Percentiles rank a stretch among this genome's conserved stretches.
Conservation (phyloP, 2,329 filamentous ascomycete species). For the Monilinia laxa region DNA sequence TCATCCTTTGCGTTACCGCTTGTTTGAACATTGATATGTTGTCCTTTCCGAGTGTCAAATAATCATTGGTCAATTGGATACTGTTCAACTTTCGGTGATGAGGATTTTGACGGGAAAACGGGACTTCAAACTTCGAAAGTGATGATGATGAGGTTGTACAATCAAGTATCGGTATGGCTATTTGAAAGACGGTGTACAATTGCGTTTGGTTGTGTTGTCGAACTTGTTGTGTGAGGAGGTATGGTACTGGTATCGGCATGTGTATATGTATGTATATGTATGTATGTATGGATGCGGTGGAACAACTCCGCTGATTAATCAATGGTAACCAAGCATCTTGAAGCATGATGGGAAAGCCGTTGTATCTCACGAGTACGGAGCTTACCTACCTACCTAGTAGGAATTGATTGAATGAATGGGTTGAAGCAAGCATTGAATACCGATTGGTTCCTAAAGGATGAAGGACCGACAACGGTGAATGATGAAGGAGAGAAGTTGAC, state of each 20-base stretch:
- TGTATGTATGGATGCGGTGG: conserved; percentile 2
- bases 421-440: not conserved
- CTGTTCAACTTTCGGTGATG: not conserved
- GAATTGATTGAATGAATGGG: too few relatives aligned
- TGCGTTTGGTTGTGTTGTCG: too few relatives aligned
- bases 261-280: not conserved
- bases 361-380: conserved; percentile 6
- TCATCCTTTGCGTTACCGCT: conserved; percentile 18
- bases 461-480: conserved; percentile 19
- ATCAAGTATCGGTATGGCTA: not conserved
- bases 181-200: conserved; percentile 22
- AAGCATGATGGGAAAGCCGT: conserved; percentile 18
- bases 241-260: not conserved
- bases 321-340: conserved; percentile 15
- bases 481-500: not conserved
- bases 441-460: conserved; percentile 5
- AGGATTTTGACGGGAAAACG: not conserved
- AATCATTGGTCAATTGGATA: not conserved
- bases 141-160: conserved; percentile 14
- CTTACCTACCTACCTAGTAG: too few relatives aligned
- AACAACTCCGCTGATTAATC: conserved; percentile 21
- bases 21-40: conserved; percentile 15
- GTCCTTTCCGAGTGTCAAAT: not conserved
- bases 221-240: too few relatives aligned
- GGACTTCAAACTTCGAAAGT: not conserved